Conservation (phyloP, 176 grass and related monocot genomes). For the Oryza glaberrima region DNA sequence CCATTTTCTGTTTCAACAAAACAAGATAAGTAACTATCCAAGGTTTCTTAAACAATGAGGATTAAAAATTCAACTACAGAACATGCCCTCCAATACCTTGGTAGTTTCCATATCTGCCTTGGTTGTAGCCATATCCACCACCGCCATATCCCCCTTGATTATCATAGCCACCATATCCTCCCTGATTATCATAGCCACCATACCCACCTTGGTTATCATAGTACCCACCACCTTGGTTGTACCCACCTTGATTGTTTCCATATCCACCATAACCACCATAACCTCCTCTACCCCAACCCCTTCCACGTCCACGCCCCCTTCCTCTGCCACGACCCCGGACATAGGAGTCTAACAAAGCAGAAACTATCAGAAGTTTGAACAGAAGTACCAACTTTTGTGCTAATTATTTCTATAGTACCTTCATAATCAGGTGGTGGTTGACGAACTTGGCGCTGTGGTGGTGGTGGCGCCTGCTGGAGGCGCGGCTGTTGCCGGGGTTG, state of each 20-base stretch:
- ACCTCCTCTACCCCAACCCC: constrained; percentile 75
- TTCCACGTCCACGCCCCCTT: constrained; percentile 61
- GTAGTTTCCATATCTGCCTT: constrained; percentile 59
- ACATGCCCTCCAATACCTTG: constrained; percentile 49
- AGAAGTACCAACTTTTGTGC: constrained; percentile 5
- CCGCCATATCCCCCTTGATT: constrained; percentile 70
- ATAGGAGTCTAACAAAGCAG: constrained; percentile 55
- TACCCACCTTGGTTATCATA: constrained; percentile 59
- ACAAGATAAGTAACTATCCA: background rate
- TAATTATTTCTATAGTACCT: constrained; percentile 36
- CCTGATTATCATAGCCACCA: constrained; percentile 63
- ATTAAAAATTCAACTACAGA: background rate
- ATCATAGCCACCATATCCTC: constrained; percentile 58
- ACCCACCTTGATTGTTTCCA: constrained; percentile 53
- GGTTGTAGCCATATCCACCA: constrained; percentile 69
- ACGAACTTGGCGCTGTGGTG: constrained; percentile 42
- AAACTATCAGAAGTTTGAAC: constrained; percentile 10
- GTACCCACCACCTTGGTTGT: constrained; percentile 48
- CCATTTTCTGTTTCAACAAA: constrained; percentile 68
- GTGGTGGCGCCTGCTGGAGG: constrained; percentile 55
- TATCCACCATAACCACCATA: constrained; percentile 68
- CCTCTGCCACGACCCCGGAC: constrained; percentile 58
- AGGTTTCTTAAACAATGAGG: background rate
- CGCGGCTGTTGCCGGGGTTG: constrained; percentile 65
- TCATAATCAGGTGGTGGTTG: constrained; percentile 64